phyloP scores from a whole-genome alignment of 2,329 filamentous ascomycete genomes.

The Pseudocercospora eumusae region DNA sequence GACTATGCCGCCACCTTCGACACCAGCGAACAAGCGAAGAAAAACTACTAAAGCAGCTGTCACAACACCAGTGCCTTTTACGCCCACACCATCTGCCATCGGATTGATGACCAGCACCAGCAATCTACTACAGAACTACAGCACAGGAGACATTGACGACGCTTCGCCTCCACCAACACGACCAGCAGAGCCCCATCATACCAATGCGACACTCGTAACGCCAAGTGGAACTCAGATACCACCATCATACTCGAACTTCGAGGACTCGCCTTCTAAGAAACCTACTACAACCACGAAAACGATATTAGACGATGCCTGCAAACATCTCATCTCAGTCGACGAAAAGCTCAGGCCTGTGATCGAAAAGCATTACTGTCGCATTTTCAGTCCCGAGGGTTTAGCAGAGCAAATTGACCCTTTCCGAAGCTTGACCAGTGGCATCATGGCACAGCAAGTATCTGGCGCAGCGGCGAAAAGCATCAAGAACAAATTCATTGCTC shows the following conservation, averaged over 20 bases:
- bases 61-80: constrained; percentile 43
- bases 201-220: constrained; percentile 71
- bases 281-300: constrained; percentile 51
- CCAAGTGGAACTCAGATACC: constrained; percentile 67
- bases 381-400: constrained; percentile 82
- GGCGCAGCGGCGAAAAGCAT: constrained; percentile 89
- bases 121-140: constrained; percentile 38
- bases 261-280: constrained; percentile 41
- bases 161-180: constrained; percentile 44
- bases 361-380: constrained; percentile 70
- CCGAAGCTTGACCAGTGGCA: constrained; percentile 75
- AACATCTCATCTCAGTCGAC: constrained; percentile 73
- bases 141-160: constrained; percentile 45
- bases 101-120: constrained; percentile 48
- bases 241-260: constrained; percentile 47
- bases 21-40: constrained; percentile 34
- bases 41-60: constrained; percentile 30
- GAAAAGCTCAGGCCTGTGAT: constrained; percentile 68
- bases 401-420: constrained; percentile 87
- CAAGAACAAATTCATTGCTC: constrained; percentile 75
- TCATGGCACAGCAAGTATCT: constrained; percentile 95
- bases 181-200: constrained; percentile 63
- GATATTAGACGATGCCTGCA: constrained; percentile 72
- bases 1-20: constrained; percentile 36
- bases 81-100: constrained; percentile 54